Evolutionary conservation across 306 rosid genomes (phyloP), one percentile per base, ranked within the genome.

Genomic region (Quillaja saponaria): DNA sequence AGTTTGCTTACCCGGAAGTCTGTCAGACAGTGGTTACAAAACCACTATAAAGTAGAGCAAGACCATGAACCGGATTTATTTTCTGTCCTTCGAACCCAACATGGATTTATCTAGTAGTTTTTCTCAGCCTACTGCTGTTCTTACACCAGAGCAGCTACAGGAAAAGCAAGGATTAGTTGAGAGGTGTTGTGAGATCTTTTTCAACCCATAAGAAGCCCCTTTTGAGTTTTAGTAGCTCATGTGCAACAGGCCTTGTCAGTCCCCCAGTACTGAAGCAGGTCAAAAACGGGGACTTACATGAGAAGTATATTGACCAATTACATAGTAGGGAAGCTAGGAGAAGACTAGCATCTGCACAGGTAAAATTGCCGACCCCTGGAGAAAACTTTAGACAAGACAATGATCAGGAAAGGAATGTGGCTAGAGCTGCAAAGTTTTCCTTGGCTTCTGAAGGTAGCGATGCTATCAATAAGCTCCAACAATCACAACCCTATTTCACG

Each of bases 241-340:
- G 10, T 7, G 71, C 19, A 44, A 51, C 69, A 51, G 59, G 81
- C 59, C 78, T 83, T 60, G 78, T 61, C 46, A 91, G 98, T 37
- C 96, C 96, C 11, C 88, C 81, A 1, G 96, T 88, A 66, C 76
- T 88, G 67, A 91, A 88, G 81, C 68, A 69, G 66, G 84, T 91
- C 10, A 86, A 83, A 74, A 86, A 84, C 84, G 82, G 13, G 80
- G 76, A 49, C 49, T 53, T 75, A 50, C 96, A 91, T 66, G 96
- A 88, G 72, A 91, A 79, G 75, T 88, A 88, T 44, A 83, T 91
- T 49, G 81, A 86, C 66, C 87, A 88, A 81, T 76, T 86, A 48
- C 92, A 78, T 52, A 49, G 70, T 44, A 79, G 92, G 74, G 92
- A 88, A 34, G 82, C 84, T 25, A 84, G 66, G 76, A 86, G 95